Evolutionary conservation across 1,139 yeast genomes (phyloP), one percentile per base, ranked within the genome.

Genomic region (Saccharomyces hybrid): DNA sequence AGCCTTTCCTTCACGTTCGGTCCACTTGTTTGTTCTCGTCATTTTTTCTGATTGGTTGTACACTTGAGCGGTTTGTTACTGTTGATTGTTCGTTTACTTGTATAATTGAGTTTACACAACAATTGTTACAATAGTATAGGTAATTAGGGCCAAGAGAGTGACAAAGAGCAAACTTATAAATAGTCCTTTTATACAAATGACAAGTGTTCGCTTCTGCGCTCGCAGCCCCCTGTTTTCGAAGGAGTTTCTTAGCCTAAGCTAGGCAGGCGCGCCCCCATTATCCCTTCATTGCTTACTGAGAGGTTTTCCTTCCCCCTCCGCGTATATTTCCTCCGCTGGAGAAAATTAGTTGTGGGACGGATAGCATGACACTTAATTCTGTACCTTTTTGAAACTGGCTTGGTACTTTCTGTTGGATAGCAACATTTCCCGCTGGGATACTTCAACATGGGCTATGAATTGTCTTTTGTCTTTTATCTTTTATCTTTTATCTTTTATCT

Each of bases 21-120:
- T 80, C 85, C 93, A 85, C 74, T 88, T 85, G 72, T 82, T 82
- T 55, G 96, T 88, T 82, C 95, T 86, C 57, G 95, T 81, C 96
- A 88, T 50, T 16, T 25, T 50, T 14, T 46, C 88, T 27, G n/a
- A 26, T 53, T 53, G 31, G 27, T 32, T 27, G 13, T 30, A 11
- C 55, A 47, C 50, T 48, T 50, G 11, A 20, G 25, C 13, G 25
- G 20, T 38, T 38, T 38, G 23, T 16, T 49, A 46, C 25, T 32
- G 25, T 49, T 49, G 48, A 7, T 27, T 25, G 34, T 26, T 41
- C 16, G 47, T 49, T 49, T 56, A 7, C 5, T 9, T 38, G 25
- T 38, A 30, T n/a, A 7, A 32, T 32, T 32, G 16, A n/a, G 8
- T 4, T 3, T 9, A 20, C 5, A 3, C 11, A 16, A 20, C 23